Evolutionary conservation across 2,329 filamentous ascomycete species (phyloP), one percentile per base, ranked within the genome.

Genomic region (Seiridium cupressi): DNA sequence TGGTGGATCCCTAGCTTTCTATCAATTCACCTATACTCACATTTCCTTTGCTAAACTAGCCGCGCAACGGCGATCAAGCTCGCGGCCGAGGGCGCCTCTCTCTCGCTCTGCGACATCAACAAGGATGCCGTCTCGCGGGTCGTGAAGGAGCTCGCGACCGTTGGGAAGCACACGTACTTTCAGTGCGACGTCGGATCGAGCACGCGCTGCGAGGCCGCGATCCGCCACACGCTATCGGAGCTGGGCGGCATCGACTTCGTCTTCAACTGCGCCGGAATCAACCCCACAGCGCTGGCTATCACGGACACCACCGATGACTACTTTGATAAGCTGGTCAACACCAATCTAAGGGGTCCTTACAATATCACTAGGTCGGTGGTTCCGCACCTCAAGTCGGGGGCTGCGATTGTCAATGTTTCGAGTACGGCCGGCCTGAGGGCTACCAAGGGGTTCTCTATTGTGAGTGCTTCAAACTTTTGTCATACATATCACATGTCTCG

Each of bases 261-360:
- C 4, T 77, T 78, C 65, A 76, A 76, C 63, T 79, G 79, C 58
- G 72, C 75, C 5, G 79, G 79, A 40, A 70, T 82, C n/a, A 82
- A 82, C 62, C 79, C 80, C 1, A 80, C 77, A 0, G 67, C 69
- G 1, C 70, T 76, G 32, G 67, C 74, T 3, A 72, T 80, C 35
- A 73, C 72, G 38, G 68, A 74, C 4, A 76, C 75, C 1, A 72
- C 72, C 2, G 77, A 84, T 59, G 79, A 70, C 9, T 84, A 81
- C 64, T 81, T 75, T 70, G 74, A 79, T 62, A 76, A 73, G 49
- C 69, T 82, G 6, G 69, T 82, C 31, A 73, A 75, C 57, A 75
- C 74, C 0, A 82, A 82, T 60, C 63, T 82, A 9, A 75, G 74
- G 42, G 78, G 78, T 6, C 73, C 75, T 1, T 81, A 77, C 62